Evolutionary conservation across 108 stramenopile species (phyloP).

Genomic region (Cyclostephanos tholiformis): DNA sequence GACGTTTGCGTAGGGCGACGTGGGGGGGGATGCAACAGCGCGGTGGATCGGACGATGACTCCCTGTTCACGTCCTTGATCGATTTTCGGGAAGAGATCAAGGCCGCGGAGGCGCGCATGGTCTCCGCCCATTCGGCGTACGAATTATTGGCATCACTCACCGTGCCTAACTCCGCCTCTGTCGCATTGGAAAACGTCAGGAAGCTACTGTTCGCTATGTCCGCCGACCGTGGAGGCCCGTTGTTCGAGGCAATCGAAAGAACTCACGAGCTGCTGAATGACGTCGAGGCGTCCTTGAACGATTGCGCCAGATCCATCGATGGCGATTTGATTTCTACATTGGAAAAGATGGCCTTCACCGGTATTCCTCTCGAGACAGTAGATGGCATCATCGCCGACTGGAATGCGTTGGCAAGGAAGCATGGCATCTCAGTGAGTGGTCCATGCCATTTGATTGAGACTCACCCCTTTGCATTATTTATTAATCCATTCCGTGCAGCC

Average conservation of each 20-base stretch:
- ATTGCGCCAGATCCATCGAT: constrained; percentile 64
- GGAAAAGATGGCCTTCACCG: constrained; percentile 44
- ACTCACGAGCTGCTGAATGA: constrained; percentile 74
- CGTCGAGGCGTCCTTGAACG: constrained; percentile 59
- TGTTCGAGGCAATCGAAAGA: constrained; percentile 58
- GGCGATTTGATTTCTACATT: constrained; percentile 54
- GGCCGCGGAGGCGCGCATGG: constrained; percentile 53
- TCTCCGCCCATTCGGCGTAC: constrained; percentile 60
- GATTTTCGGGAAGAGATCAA: constrained; percentile 59
- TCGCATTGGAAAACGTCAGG: constrained; percentile 64
- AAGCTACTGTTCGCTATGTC: constrained; percentile 59
- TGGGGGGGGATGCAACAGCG: constrained; percentile 30
- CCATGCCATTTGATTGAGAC: background rate
- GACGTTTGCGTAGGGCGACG: constrained; percentile 8
- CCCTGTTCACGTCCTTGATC: constrained; percentile 53
- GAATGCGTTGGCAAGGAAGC: constrained; percentile 80
- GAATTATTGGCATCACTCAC: constrained; percentile 60
- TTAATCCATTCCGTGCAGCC: constrained; percentile 19
- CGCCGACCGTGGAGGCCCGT: constrained; percentile 28
- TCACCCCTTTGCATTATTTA: background rate
- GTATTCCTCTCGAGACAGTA: constrained; percentile 64
- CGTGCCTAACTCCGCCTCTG: constrained; percentile 56
- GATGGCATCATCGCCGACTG: constrained; percentile 71
- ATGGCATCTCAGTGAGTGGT: constrained; percentile 56
- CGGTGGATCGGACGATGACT: constrained; percentile 33